Base-by-base conservation (phyloP, 257 asterid genomes). In the Anisodus tanguticus region DNA sequence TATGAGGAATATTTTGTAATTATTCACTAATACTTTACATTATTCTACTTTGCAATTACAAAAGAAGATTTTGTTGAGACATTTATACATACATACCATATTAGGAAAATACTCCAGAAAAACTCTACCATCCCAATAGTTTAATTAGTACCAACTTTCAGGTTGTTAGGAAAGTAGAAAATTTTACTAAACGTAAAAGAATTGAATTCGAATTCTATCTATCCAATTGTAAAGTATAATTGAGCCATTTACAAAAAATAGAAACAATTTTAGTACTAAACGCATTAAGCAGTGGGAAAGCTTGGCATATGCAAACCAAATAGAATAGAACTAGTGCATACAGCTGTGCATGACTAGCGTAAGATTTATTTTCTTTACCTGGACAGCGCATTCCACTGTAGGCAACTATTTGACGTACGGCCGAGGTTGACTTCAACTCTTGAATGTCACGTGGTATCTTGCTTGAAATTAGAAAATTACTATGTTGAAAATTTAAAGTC, bases 251-350 rank as follows among this genome's bases (percentile, higher is more conserved):
- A 4, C 2, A 70, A 70, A 16, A 69, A 41, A 35, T 5, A 37
- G 74, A 13, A 37, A n/a, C 37, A 71, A 26, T 7, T 22, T 76
- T 22, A 7, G 63, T 53, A 26, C 26, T 51, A 51, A 76, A 51
- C 26, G 81, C 81, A 76, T 13, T 76, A 76, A 51, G 47, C 26
- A 17, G 64, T 76, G 64, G 53, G 64, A 76, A 76, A 12, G 81
- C 5, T 53, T 2, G 45, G 51, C 51, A 13, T 51, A 19, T 51
- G 63, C 63, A 41, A 76, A 10, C 47, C 63, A 76, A 76, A 51
- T 76, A 51, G 81, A 76, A 51, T 76, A 51, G 81, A 76, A 76
- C 81, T 76, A 5, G 26, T 74, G 22, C 81, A 74, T 74, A 76
- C 81, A 76, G 64, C 64, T 53, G 81, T 76, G 81, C 64, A 57